Conservation (phyloP, 2,329 filamentous ascomycete species). For the Cladobotryum protrusum region DNA sequence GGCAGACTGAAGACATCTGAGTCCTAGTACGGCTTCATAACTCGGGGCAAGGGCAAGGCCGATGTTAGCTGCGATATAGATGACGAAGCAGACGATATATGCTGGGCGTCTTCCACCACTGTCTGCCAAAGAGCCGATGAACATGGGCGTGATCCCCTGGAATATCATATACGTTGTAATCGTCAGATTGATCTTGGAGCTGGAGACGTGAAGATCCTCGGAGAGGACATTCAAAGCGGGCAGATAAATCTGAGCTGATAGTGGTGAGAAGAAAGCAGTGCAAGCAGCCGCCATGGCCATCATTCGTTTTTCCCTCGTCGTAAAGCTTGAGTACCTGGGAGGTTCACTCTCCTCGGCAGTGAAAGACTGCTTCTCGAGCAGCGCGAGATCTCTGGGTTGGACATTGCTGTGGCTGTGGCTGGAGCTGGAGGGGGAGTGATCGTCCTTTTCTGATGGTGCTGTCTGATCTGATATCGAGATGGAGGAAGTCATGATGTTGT, state of each 20-base stretch:
- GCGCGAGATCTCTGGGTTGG: not conserved
- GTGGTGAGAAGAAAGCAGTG: conserved; percentile 39
- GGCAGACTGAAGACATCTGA: conserved; percentile 51
- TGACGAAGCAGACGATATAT: conserved; percentile 46
- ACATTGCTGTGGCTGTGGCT: too few species aligned
- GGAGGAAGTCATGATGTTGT: too few species aligned
- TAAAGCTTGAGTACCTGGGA: conserved; percentile 32
- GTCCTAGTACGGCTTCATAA: conserved; percentile 44
- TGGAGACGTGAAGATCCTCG: conserved; percentile 38
- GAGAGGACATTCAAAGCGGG: conserved; percentile 46
- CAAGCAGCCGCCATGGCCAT: conserved; percentile 35
- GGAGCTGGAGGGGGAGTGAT: too few species aligned
- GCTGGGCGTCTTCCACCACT: conserved; percentile 46
- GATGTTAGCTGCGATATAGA: conserved; percentile 49
- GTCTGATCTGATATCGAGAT: too few species aligned
- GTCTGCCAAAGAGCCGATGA: conserved; percentile 52
- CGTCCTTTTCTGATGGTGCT: too few species aligned
- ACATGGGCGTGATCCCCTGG: conserved; percentile 53
- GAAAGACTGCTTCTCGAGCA: conserved; percentile 14
- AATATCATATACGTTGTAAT: conserved; percentile 54
- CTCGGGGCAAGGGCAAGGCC: conserved; percentile 44
- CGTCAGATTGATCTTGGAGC: conserved; percentile 41
- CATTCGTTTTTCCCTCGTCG: conserved; percentile 33
- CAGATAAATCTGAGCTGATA: conserved; percentile 48
- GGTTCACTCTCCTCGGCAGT: conserved; percentile 1